phyloP scores from a whole-genome alignment of 2,329 filamentous ascomycete species.

The Helotiales sp. region DNA sequence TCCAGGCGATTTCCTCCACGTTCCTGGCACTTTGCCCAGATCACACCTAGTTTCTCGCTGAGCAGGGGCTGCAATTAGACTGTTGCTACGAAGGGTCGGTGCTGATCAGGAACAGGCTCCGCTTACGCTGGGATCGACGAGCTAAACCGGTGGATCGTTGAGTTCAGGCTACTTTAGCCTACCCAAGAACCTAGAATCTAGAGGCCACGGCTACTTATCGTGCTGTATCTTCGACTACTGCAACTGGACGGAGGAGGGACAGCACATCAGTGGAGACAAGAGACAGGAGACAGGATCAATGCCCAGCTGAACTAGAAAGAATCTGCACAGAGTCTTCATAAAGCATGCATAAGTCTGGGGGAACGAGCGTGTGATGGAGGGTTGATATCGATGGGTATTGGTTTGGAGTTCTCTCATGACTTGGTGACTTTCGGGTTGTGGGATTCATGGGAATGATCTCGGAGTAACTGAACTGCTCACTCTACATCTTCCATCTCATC shows the following conservation, averaged over 20 bases:
- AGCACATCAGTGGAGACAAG: background rate
- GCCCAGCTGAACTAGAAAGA: slow-evolving; percentile 6
- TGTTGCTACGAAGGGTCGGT: slow-evolving; percentile 8
- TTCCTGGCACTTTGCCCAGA: slow-evolving; percentile 4
- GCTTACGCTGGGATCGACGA: background rate
- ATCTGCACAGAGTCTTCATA: slow-evolving; percentile 18
- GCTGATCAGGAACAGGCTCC: background rate
- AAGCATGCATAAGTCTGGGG: slow-evolving; percentile 5
- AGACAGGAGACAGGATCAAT: no score
- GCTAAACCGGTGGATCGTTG: slow-evolving; percentile 18
- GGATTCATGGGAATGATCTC: background rate
- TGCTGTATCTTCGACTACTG: background rate
- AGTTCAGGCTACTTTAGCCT: background rate
- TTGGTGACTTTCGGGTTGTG: background rate
- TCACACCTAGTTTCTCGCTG: background rate
- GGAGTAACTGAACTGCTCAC: background rate
- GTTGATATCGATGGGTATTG: slow-evolving; percentile 1
- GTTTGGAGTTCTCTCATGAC: background rate
- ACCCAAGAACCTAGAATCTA: no score
- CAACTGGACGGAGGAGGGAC: background rate
- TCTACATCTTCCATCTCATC: background rate
- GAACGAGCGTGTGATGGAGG: slow-evolving; percentile 12
- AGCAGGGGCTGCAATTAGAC: background rate
- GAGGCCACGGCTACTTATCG: background rate
- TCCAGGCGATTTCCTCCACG: no score